phyloP scores from a whole-genome alignment of 768 basidiomycete species.

The Mycena leptocephala region DNA sequence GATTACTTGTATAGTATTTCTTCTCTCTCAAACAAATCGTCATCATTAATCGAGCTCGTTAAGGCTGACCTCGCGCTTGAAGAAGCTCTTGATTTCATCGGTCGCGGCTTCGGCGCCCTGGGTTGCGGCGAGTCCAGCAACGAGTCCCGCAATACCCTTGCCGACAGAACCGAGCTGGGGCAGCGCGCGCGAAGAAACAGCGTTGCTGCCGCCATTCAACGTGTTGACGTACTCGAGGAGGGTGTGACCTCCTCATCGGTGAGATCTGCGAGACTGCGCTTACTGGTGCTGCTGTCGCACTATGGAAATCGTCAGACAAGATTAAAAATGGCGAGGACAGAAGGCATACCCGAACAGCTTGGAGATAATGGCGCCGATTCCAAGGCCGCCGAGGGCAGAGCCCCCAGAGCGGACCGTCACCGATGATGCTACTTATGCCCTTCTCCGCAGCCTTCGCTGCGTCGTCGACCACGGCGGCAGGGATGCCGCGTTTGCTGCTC shows the following conservation, averaged over 20 bases:
- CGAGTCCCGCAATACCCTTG: conserved; percentile 19
- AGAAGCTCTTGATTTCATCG: conserved; percentile 9
- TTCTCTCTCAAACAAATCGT: background rate
- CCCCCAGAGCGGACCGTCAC: conserved; percentile 24
- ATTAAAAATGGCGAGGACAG: background rate
- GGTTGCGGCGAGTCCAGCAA: conserved; percentile 18
- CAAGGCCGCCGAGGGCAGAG: conserved; percentile 24
- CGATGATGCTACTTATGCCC: conserved; percentile 8
- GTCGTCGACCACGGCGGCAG: conserved; percentile 14
- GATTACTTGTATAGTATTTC: background rate
- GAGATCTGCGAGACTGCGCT: conserved; percentile 25
- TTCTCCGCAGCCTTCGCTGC: conserved; percentile 18
- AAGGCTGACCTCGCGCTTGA: conserved; percentile 15
- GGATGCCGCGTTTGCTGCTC: conserved; percentile 9
- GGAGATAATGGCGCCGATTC: conserved; percentile 20
- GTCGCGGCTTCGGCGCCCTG: conserved; percentile 2
- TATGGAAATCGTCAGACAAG: background rate
- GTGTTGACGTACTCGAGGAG: conserved; percentile 18
- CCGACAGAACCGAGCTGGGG: conserved; percentile 4
- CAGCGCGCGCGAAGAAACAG: background rate
- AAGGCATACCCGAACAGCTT: conserved; percentile 27
- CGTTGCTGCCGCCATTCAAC: background rate
- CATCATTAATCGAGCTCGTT: conserved; percentile 24
- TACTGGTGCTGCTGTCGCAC: background rate
- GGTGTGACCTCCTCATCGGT: conserved; percentile 27